Percentiles rank a stretch among this genome's conserved stretches.
These are phyloP conservation scores for Aspergillus sp. DNA, from an alignment of 2,329 filamentous ascomycete genomes.

Conservation along the genomic window DNA sequence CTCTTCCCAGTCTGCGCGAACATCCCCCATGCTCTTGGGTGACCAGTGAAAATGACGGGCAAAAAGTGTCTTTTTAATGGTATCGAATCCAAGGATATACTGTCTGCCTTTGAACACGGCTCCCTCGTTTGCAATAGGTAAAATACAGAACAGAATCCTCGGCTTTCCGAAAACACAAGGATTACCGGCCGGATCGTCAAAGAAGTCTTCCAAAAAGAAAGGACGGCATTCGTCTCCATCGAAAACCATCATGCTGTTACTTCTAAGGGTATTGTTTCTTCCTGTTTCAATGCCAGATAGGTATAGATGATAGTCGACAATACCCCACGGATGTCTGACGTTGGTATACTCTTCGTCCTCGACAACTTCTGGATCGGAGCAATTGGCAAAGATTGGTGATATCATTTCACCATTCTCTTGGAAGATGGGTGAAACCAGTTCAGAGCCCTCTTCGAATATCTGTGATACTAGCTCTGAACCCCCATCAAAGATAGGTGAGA, in stretches of 20 bases:
- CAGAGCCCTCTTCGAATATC: too few relatives aligned
- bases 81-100: slow-evolving; percentile 26
- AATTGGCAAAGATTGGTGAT: too few relatives aligned
- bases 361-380: not conserved
- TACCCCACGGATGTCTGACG: slow-evolving; percentile 23
- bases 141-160: slow-evolving; percentile 14
- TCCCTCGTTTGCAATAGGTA: slow-evolving; percentile 18
- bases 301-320: slow-evolving; percentile 30
- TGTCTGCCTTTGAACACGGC: slow-evolving; percentile 12
- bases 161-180: slow-evolving; percentile 9
- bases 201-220: slow-evolving; percentile 10
- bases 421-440: too few relatives aligned
- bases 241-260: slow-evolving; percentile 19
- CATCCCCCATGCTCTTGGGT: slow-evolving; percentile 16
- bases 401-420: too few relatives aligned
- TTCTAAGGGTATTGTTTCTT: slow-evolving; percentile 11
- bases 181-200: slow-evolving; percentile 2
- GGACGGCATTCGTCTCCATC: slow-evolving; percentile 19
- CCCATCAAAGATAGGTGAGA: too few relatives aligned
- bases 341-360: slow-evolving; percentile 3
- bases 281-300: slow-evolving; percentile 19
- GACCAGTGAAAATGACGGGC: slow-evolving; percentile 21
- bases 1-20: slow-evolving; percentile 22
- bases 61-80: slow-evolving; percentile 13
- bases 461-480: too few relatives aligned